Base-by-base conservation (phyloP, 352 stramenopile genomes). In the Phytophthora sp. region DNA sequence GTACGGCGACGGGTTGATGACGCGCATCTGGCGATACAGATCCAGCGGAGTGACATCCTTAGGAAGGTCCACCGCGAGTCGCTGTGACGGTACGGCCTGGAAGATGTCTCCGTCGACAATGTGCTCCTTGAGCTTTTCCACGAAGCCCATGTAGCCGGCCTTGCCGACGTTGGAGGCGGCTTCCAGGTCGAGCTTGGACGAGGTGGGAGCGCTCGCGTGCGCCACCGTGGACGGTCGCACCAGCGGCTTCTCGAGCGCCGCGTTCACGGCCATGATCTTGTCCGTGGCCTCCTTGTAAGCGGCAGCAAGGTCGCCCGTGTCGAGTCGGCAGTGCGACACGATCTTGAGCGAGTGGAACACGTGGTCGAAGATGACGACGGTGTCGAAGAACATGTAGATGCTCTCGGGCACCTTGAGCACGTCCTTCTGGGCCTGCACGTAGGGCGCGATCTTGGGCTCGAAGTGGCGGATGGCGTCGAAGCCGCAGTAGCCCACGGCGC, bases 331-430 rank as follows among this genome's bases (percentile, higher is more conserved):
- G 54, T 96, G 89, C 31, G 84, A 94, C 18, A 96, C 84, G 45
- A 96, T 84, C 77, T 95, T 95, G 66, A 96, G 76, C 70, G 89
- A 92, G 72, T 96, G 87, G 65, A 94, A 94, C 8, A 95, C 87
- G 71, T 96, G 89, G 68, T 96, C 89, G 62, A 96, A 96, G 27
- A 96, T 87, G 37, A 96, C 82, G 35, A 95, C 77, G 50, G 87
- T 95, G 71, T 96, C 82, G 38, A 95, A 95, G 58, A 96, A 86
- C 89, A 96, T 96, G 69, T 95, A 96, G 62, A 95, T 90, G 61
- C 86, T 94, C 71, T 96, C 89, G 13, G 89, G 89, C 17, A 95
- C 82, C 26, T 89, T 57, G 13, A 96, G 63, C 54, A 95, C 78
- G 56, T 96, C 87, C 41, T 74, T 78, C 56, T 96, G 89, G 7